Evolutionary conservation across 192 early-diverging fungal genomes (phyloP).

Genomic region (Coemansia nantahalensis): DNA sequence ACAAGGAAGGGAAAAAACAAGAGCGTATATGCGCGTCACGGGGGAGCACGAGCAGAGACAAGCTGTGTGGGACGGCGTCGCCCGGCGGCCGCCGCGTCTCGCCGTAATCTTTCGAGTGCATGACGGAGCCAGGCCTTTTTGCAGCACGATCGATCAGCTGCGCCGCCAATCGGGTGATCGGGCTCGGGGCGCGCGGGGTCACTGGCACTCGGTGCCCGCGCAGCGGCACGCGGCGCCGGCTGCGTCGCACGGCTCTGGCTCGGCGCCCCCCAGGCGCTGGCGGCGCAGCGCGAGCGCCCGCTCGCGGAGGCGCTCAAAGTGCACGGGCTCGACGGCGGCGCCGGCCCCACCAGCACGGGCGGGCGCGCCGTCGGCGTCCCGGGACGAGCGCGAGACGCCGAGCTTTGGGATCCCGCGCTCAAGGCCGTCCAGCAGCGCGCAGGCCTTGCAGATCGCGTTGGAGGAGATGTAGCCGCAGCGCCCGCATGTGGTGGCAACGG

Average conservation of each 20-base stretch:
- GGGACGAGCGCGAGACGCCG: slow-evolving; percentile 40
- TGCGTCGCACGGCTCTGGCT: neutral
- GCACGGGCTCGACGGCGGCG: slow-evolving; percentile 27
- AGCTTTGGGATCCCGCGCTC: slow-evolving; percentile 83
- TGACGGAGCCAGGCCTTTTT: too few species aligned
- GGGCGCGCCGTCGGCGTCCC: slow-evolving; percentile 1
- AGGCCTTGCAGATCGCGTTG: slow-evolving; percentile 92
- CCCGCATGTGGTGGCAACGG: slow-evolving; percentile 64
- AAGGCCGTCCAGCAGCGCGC: slow-evolving; percentile 87
- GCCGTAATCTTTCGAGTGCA: too few species aligned
- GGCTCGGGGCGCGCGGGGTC: neutral
- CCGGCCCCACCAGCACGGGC: neutral
- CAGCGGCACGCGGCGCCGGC: neutral
- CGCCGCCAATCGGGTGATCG: too few species aligned
- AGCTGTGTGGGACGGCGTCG: too few species aligned
- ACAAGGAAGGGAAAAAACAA: too few species aligned
- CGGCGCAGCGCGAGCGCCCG: slow-evolving; percentile 24
- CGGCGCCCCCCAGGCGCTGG: slow-evolving; percentile 1
- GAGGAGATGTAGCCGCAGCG: slow-evolving; percentile 95
- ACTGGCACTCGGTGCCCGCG: neutral
- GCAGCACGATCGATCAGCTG: too few species aligned
- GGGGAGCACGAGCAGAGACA: too few species aligned
- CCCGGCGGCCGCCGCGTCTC: too few species aligned
- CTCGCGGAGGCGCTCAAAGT: slow-evolving; percentile 43
- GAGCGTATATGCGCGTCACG: too few species aligned